Base-by-base conservation (phyloP, 202 grass and related monocot species). In the Carex arenaria region DNA sequence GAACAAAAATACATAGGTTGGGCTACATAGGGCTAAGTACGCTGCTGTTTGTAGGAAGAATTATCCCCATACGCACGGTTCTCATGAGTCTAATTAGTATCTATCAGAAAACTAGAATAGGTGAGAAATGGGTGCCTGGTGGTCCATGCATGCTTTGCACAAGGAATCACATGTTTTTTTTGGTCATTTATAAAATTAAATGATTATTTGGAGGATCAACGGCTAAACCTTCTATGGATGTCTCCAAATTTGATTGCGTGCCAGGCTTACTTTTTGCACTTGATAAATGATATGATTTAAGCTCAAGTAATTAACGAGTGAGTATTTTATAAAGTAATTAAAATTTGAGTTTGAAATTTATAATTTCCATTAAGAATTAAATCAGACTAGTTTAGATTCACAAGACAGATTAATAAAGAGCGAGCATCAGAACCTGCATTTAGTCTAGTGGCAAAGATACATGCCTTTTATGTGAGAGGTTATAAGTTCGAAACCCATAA, bases 41-140 rank as follows among this genome's bases (percentile, higher is more conserved):
- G 4, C 2, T 15, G 20, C 67, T 26, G 14, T 38, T 31, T 42
- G 42, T 45, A 53, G n/a, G 12, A 61, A 34, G 15, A 18, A 80
- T 62, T 80, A 26, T 49, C 59, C 36, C 43, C 43, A 67, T 67
- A 14, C 6, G 26, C 80, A 82, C 80, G 64, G 68, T 82, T 68
- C 63, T 52, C 26, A 23, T 55, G 17, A 69, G 80, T 82, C 80
- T 2, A 8, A 26, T 26, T 4, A 34, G 32, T 34, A 34, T 34
- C 32, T 34, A 34, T 32, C 31, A 32, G 3, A 32, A 32, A 32
- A 32, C 31, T 32, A 32, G 31, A 32, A 32, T 32, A 3, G 23
- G 17, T 32, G 75, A 68, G 64, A 31, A 56, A 45, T 51, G 13
- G 56, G 8, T 15, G 77, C 10, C 19, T 36, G 17, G 22, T 54